Evolutionary conservation across 495 filamentous ascomycete genomes (phyloP).

Genomic region (Bryoglossum gracile): DNA sequence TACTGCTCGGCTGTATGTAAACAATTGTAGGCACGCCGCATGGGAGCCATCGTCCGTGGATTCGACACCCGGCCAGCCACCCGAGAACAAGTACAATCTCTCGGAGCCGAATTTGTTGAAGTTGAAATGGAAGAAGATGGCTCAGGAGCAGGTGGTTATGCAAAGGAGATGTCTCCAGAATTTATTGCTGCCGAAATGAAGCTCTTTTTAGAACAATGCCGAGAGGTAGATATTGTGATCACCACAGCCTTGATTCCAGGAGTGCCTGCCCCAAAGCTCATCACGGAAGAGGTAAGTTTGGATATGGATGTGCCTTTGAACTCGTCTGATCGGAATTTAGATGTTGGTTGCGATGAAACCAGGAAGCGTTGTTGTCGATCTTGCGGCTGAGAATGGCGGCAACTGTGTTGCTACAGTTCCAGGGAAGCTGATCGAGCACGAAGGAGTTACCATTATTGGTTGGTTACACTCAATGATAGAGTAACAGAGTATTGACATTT

Average conservation of each 20-base stretch:
- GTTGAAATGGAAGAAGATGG: constrained; percentile 79
- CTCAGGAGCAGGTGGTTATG: constrained; percentile 72
- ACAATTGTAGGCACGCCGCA: constrained; percentile 46
- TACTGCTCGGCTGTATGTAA: background rate
- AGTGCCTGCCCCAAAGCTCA: constrained; percentile 65
- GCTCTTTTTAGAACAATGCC: constrained; percentile 71
- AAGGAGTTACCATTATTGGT: constrained; percentile 76
- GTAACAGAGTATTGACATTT: no score
- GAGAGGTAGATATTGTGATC: constrained; percentile 80
- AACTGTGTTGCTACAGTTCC: constrained; percentile 72
- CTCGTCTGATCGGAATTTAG: constrained; percentile 16
- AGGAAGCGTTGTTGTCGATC: constrained; percentile 72
- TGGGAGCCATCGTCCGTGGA: constrained; percentile 78
- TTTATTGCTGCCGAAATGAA: constrained; percentile 87
- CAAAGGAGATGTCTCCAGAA: constrained; percentile 82
- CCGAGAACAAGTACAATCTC: constrained; percentile 75
- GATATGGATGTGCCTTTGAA: background rate
- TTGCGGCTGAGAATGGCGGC: constrained; percentile 73
- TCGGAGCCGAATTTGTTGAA: constrained; percentile 78
- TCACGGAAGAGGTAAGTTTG: constrained; percentile 49
- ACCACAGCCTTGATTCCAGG: constrained; percentile 79
- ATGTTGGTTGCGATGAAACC: constrained; percentile 78
- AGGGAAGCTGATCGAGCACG: constrained; percentile 57
- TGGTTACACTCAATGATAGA: constrained; percentile 21
- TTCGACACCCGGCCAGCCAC: constrained; percentile 75